Base-by-base conservation (phyloP, 2,329 filamentous ascomycete genomes). In the Hypoxylon sp. region DNA sequence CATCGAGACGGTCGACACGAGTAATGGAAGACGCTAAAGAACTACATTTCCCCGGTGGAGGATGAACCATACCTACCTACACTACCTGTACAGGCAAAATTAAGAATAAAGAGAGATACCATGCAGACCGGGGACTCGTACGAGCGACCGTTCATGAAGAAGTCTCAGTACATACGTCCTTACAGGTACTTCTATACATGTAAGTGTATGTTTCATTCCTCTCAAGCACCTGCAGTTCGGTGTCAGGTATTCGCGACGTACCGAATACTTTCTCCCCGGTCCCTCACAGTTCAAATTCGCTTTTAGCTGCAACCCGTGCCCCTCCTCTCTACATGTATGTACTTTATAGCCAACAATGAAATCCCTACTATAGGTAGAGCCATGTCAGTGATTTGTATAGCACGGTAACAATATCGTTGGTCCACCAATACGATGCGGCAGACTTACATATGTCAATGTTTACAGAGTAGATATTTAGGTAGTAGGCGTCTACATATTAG, bases 61-160 rank as follows among this genome's bases (percentile, higher is more conserved):
- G 65, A 31, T 35, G 33, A 33, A 55, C 53, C 48, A 62, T 62
- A 22, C 19, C 19, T 22, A 22, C 19, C 19, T 22, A 22, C 19
- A 22, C 19, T 22, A 22, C 19, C 19, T 22, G 19, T 22, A 70
- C 68, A 69, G 65, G 65, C 66, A 71, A 53, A 69, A 65, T 70
- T 68, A 51, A 29, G 53, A 65, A 50, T 46, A 66, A 63, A 62
- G 48, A 44, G n/a, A 33, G 48, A 22, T 1, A 22, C 19, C 19
- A 62, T 42, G 19, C 19, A 50, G 52, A 56, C 57, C 55, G 52
- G 57, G 48, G 46, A 57, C 47, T 59, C 42, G 55, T 65, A 54
- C 62, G 57, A 63, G 60, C 60, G 47, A 53, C 46, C 29, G 47
- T 24, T 37, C 42, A 62, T 62, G 35, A 62, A 62, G 39, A 17